These are phyloP conservation scores for Pseudogymnoascus sp. DNA, from an alignment of 2,329 filamentous ascomycete genomes.

Conservation along the genomic window DNA sequence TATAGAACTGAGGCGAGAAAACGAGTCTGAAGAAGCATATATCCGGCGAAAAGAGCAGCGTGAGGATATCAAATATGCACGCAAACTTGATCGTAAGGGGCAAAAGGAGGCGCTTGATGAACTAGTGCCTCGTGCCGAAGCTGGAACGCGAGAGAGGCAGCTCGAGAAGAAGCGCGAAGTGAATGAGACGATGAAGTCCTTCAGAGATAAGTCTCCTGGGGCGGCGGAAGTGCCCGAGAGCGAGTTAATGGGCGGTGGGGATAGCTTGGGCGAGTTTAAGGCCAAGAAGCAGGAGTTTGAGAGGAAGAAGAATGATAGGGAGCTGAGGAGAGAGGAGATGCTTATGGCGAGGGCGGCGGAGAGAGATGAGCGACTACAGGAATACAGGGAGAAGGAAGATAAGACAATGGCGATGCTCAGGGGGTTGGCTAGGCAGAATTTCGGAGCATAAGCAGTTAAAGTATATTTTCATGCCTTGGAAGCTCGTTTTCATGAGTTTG, in stretches of 20 bases:
- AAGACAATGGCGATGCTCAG: conserved; percentile 75
- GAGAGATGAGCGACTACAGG: conserved; percentile 65
- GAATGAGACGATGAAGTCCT: conserved; percentile 64
- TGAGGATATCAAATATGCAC: conserved; percentile 49
- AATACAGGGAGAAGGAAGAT: conserved; percentile 68
- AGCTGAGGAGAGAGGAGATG: conserved; percentile 74
- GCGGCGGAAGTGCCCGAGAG: conserved; percentile 58
- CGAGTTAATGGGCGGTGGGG: conserved; percentile 68
- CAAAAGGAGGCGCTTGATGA: conserved; percentile 74
- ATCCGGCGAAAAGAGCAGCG: conserved; percentile 25
- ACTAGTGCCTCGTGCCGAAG: conserved; percentile 69
- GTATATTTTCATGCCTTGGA: neutral
- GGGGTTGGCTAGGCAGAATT: conserved; percentile 69
- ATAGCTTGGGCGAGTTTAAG: conserved; percentile 59
- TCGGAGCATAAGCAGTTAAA: conserved; percentile 41
- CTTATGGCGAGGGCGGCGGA: conserved; percentile 66
- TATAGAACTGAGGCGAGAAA: conserved; percentile 51
- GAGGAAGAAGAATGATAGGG: conserved; percentile 72
- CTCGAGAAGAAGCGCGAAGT: conserved; percentile 76
- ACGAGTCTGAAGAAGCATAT: conserved; percentile 39
- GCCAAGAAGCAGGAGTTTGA: conserved; percentile 55
- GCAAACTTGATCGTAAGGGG: conserved; percentile 53
- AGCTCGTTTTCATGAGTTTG: neutral
- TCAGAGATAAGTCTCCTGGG: conserved; percentile 59
- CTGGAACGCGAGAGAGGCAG: conserved; percentile 72